Evolutionary conservation across 2,329 filamentous ascomycete genomes (phyloP), one percentile per base, ranked within the genome.

Genomic region (Xylaria digitata): DNA sequence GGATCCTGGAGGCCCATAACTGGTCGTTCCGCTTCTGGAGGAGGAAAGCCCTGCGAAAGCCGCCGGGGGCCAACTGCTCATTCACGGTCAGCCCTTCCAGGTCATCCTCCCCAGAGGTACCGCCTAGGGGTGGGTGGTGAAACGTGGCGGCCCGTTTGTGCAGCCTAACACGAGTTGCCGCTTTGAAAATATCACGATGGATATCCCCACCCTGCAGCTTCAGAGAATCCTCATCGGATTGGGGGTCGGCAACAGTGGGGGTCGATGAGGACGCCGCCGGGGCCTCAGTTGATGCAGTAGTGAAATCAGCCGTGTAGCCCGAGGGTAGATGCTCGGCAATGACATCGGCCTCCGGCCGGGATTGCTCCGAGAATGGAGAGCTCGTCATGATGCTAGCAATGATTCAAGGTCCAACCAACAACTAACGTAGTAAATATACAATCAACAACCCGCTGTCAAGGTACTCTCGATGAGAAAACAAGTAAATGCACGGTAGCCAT

Each of bases 151-250:
- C 83, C 68, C 91, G 86, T 73, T 81, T 71, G 80, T 82, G 76
- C 78, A 80, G 73, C 74, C 85, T 77, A 77, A 78, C 80, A 45
- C 87, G 83, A 17, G 89, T 87, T 68, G 90, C 88, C 72, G 93
- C 89, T 75, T 88, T 91, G 84, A 92, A 94, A 40, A 94, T 85
- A 73, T 92, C 90, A 40, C 92, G 89, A 76, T 94, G 91, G 23
- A 94, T 90, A 73, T 94, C 92, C 46, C 92, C 92, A 58, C 92
- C 92, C 74, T 91, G 91, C 2, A 94, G 83, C 65, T 83, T 87
- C 60, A 94, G 81, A 0, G 92, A 94, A 1, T 90, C 93, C 66
- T 90, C 87, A 50, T 73, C 68, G n/a, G 69, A 58, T 54, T 74
- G 73, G 63, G 70, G 75, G 21, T 74, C 74, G 61, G 32, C 42